These are phyloP conservation scores for Przewalskia tangutica DNA, from an alignment of 257 asterid genomes.

Conservation along the genomic window DNA sequence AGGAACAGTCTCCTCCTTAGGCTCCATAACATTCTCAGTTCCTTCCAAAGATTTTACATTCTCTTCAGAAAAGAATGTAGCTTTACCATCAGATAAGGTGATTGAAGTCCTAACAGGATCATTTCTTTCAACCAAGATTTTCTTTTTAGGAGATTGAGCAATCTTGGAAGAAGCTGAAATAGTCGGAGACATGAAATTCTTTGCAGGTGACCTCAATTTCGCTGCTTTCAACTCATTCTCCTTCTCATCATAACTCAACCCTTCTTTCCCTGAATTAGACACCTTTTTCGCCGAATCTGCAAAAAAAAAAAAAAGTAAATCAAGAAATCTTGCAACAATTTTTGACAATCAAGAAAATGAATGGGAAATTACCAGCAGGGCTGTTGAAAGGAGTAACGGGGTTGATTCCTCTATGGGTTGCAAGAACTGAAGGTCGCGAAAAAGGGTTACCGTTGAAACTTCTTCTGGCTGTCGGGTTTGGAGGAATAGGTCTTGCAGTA, in stretches of 20 bases:
- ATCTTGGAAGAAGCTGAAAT: conserved; percentile 90
- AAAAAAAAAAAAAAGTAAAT: conserved; percentile 1
- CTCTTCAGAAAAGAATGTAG: conserved; percentile 37
- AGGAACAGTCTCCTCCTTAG: conserved; percentile 9
- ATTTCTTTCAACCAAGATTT: conserved; percentile 66
- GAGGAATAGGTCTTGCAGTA: conserved; percentile 30
- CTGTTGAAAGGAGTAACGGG: conserved; percentile 75
- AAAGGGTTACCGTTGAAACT: conserved; percentile 43
- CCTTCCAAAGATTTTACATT: conserved; percentile 1
- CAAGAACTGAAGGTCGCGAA: conserved; percentile 40
- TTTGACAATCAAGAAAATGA: conserved; percentile 4
- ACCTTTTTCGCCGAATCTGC: conserved; percentile 44
- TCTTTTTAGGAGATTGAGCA: conserved; percentile 79
- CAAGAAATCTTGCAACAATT: background rate
- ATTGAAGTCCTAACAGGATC: conserved; percentile 70
- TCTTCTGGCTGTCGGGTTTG: conserved; percentile 34
- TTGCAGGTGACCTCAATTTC: conserved; percentile 43
- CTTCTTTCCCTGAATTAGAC: conserved; percentile 20
- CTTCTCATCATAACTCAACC: conserved; percentile 40
- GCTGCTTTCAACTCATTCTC: conserved; percentile 50
- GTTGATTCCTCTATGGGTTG: conserved; percentile 38
- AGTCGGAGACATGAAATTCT: conserved; percentile 83
- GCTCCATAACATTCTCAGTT: conserved; percentile 1
- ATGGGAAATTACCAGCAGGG: conserved; percentile 51
- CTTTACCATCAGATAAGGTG: conserved; percentile 64